Evolutionary conservation across 345 rosid genomes (phyloP), one percentile per base, ranked within the genome.

Genomic region (Cardamine chenopodiifolia): DNA sequence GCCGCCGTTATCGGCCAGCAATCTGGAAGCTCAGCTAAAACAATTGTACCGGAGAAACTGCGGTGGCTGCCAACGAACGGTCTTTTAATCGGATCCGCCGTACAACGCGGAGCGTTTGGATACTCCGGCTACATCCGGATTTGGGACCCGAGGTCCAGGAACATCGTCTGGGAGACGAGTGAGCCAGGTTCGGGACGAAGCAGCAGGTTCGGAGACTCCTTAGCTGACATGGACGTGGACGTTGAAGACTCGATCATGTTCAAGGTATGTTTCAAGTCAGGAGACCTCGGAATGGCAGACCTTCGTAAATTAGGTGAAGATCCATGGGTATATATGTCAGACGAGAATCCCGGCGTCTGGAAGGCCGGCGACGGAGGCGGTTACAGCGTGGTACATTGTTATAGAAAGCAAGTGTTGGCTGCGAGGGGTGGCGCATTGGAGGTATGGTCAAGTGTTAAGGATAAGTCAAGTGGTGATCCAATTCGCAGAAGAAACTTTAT

Each of bases 101-200:
- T 92, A 14, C 79, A 82, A 5, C 74, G 74, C 0, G 97, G 99
- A 14, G 90, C 88, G 14, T 95, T 95, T 62, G 98, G 98, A 22
- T 94, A 77, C 74, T 85, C 97, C 0, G 98, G 98, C 0, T 94
- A 92, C 71, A 81, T 94, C 53, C 55, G 97, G 62, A 75, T 92
- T 8, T 92, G 97, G 99, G 99, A 94, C 72, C 89, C 97, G 1
- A 80, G 97, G 74, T 64, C 86, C 1, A 78, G 83, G 14, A 50
- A 42, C 18, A 86, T 90, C 59, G 85, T 89, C 3, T 94, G 98
- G 98, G 97, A 91, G 68, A 88, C 96, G 19, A 90, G 54, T 66
- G 98, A 94, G 84, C 98, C 98, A 13, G 97, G 98, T 1, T 85
- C 95, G 7, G 97, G 97, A 14, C 85, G 97, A 47, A 92, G 97